Conservation (phyloP, 208 protist species). For the Acanthamoeba sp. region DNA sequence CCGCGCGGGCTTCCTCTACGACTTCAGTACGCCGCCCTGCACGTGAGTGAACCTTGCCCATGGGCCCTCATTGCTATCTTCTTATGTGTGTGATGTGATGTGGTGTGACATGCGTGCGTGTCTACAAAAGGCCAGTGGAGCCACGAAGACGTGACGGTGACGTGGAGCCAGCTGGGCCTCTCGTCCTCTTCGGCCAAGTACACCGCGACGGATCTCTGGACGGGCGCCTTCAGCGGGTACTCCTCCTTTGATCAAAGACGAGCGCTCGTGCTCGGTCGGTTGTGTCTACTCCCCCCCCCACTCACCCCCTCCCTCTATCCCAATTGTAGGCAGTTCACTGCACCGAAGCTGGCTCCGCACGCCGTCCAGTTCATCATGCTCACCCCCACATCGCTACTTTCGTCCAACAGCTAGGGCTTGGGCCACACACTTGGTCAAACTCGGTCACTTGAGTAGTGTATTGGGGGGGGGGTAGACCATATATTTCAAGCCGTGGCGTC, state of each 20-base stretch:
- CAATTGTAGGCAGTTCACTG: not conserved
- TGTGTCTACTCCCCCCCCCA: not conserved
- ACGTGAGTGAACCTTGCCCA: too few relatives aligned
- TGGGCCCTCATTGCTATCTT: too few relatives aligned
- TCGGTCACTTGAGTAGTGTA: too few relatives aligned
- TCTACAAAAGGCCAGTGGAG: not conserved
- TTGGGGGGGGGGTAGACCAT: too few relatives aligned
- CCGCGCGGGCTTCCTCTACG: not conserved
- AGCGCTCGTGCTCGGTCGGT: not conserved
- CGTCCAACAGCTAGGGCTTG: too few relatives aligned
- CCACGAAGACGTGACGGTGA: not conserved
- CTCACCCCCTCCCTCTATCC: too few relatives aligned
- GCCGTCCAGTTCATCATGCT: not conserved
- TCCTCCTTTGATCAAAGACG: not conserved
- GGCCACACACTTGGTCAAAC: too few relatives aligned
- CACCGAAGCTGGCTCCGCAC: not conserved
- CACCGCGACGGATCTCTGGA: not conserved
- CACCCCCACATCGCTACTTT: too few relatives aligned
- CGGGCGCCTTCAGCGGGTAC: not conserved
- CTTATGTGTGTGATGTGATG: too few relatives aligned
- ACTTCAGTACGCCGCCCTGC: not conserved
- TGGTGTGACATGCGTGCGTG: too few relatives aligned
- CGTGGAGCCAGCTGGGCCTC: not conserved
- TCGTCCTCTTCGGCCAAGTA: not conserved
- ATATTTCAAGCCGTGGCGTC: too few relatives aligned